phyloP scores from a whole-genome alignment of 176 grass and related monocot genomes.

The Cenchrus fungigraminus region DNA sequence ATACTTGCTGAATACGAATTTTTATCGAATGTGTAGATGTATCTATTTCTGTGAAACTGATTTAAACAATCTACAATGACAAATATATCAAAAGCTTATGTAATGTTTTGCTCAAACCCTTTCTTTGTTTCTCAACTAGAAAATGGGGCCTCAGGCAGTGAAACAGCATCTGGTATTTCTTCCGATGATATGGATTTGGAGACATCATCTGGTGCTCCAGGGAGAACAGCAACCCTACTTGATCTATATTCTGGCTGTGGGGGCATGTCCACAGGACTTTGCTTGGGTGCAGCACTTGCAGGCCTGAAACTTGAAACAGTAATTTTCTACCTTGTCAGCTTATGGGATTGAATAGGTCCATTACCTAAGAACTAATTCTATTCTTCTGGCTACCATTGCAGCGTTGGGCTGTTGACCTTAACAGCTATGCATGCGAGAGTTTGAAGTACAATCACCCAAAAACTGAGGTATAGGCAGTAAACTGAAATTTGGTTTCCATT shows the following conservation, averaged over 20 bases:
- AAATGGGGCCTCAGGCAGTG: conserved; percentile 44
- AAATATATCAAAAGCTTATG: not conserved
- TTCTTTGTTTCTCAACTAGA: conserved; percentile 32
- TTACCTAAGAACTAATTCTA: not conserved
- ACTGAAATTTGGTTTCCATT: not conserved
- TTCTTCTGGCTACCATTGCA: conserved; percentile 16
- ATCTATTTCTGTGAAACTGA: not conserved
- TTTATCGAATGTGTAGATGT: not conserved
- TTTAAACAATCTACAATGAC: not conserved
- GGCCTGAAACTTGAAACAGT: conserved; percentile 79
- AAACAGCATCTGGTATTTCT: conserved; percentile 60
- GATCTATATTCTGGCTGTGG: conserved; percentile 94
- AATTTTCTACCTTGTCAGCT: not conserved
- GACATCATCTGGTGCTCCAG: conserved; percentile 17
- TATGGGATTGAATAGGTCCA: not conserved
- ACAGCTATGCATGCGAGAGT: conserved; percentile 67
- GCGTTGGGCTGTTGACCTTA: conserved; percentile 88
- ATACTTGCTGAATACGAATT: not conserved
- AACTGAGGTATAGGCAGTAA: conserved; percentile 58
- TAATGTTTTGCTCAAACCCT: not conserved
- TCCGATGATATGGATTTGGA: conserved; percentile 55
- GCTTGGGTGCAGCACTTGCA: conserved; percentile 71
- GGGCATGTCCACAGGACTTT: conserved; percentile 89
- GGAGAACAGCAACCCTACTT: conserved; percentile 49
- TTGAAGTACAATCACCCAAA: conserved; percentile 76